Percentiles rank a stretch among this genome's conserved stretches.
Conservation (phyloP, 116 monocot species). For the Iris pallida region DNA sequence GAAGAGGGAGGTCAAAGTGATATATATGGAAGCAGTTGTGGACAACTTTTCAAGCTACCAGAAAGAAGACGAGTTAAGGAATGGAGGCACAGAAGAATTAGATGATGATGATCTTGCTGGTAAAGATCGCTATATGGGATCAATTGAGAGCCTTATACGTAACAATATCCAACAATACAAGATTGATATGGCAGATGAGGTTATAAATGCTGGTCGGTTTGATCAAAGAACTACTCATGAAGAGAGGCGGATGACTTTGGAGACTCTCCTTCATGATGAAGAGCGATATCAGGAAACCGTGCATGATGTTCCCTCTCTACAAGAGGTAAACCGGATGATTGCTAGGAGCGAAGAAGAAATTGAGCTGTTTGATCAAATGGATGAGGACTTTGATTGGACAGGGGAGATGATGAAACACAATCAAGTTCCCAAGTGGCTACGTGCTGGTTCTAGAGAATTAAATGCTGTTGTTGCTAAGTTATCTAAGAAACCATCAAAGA, state of each 20-base stretch:
- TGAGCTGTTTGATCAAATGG: slow-evolving; percentile 98
- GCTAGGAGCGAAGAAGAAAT: slow-evolving; percentile 86
- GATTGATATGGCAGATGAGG: slow-evolving; percentile 98
- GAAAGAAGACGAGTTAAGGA: slow-evolving; percentile 88
- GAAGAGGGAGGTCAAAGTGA: slow-evolving; percentile 88
- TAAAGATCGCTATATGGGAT: slow-evolving; percentile 84
- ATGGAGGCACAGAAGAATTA: slow-evolving; percentile 65
- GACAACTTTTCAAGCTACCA: slow-evolving; percentile 89
- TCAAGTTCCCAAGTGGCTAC: slow-evolving; percentile 91
- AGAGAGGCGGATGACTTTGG: slow-evolving; percentile 89
- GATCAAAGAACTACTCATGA: slow-evolving; percentile 98
- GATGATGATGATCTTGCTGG: slow-evolving; percentile 87
- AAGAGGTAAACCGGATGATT: slow-evolving; percentile 95
- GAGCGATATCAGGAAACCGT: slow-evolving; percentile 88
- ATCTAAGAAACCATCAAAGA: slow-evolving; percentile 80
- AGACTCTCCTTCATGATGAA: slow-evolving; percentile 91
- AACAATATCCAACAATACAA: slow-evolving; percentile 95
- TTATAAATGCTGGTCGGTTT: slow-evolving; percentile 99
- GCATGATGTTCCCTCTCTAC: slow-evolving; percentile 88
- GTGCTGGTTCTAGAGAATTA: slow-evolving; percentile 65
- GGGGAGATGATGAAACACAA: slow-evolving; percentile 73
- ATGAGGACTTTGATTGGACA: slow-evolving; percentile 90
- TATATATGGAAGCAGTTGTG: slow-evolving; percentile 95
- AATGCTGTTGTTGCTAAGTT: slow-evolving; percentile 52
- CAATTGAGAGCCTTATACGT: slow-evolving; percentile 93